A percentile compares a stretch with the other conserved stretches of the same genome.
These are phyloP conservation scores for Ogataea dorogensis DNA, from an alignment of 805 yeast species.

Conservation along the genomic window DNA sequence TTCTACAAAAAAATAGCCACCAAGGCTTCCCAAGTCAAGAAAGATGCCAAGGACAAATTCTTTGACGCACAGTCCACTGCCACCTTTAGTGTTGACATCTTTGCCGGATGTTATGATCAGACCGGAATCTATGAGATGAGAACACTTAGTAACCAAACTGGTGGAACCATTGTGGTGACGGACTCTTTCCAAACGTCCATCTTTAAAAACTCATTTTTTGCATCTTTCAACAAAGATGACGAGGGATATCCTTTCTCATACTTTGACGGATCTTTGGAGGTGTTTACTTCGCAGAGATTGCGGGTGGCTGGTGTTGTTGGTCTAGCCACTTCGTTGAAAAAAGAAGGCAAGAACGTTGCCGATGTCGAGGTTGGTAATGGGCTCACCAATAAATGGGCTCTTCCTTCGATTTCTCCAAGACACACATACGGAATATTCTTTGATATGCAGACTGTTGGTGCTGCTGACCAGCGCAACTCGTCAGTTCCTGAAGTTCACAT, in stretches of 20 bases:
- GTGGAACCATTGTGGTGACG: conserved; percentile 83
- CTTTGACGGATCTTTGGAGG: conserved; percentile 84
- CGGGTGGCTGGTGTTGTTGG: conserved; percentile 94
- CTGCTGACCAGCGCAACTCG: conserved; percentile 41
- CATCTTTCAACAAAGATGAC: conserved; percentile 82
- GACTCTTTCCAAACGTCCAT: conserved; percentile 95
- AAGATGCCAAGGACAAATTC: conserved; percentile 37
- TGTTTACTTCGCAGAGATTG: conserved; percentile 81
- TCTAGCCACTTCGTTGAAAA: conserved; percentile 74
- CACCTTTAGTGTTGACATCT: conserved; percentile 83
- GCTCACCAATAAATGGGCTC: conserved; percentile 83
- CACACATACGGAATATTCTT: conserved; percentile 89
- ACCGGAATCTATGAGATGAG: conserved; percentile 95
- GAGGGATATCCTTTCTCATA: conserved; percentile 87
- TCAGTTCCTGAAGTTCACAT: conserved; percentile 38
- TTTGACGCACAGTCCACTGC: conserved; percentile 41
- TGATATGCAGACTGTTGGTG: conserved; percentile 62
- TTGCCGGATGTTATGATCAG: conserved; percentile 96
- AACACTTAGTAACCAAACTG: conserved; percentile 76
- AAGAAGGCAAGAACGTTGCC: conserved; percentile 71
- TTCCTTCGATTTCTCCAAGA: conserved; percentile 81
- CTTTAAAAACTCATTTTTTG: conserved; percentile 86
- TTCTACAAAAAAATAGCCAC: conserved; percentile 74
- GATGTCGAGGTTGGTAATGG: conserved; percentile 95
- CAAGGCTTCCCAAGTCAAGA: conserved; percentile 55